Evolutionary conservation across 208 protist species (phyloP), one percentile per base, ranked within the genome.

Genomic region (Zelonia costaricensis): DNA sequence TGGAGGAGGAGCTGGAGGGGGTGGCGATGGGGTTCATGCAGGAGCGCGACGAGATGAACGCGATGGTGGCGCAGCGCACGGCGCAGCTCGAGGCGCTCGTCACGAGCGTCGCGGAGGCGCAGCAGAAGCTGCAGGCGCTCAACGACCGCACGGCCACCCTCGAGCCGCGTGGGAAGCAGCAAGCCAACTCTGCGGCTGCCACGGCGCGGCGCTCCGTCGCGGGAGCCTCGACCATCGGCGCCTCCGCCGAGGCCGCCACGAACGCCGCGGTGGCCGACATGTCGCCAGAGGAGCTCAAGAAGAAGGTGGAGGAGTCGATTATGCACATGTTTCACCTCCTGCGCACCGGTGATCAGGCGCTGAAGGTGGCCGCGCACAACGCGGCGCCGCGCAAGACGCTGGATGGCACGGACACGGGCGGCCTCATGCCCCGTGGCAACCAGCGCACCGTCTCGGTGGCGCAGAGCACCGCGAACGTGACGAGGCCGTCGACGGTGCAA

Each of bases 1-100:
- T 97, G 36, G 93, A 98, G 78, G 93, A 98, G 76, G 89, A 95
- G 65, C 75, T 98, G 31, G 94, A 98, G 57, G 84, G 92, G 30
- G 83, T 98, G 16, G 78, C 88, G 38, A 83, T 86, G 55, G 82
- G 95, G 51, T 96, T 87, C 60, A 58, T 87, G 23, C 70, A 78
- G 22, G 92, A 97, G 61, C 73, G 90, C 64, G 65, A 84, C n/a
- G 88, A 96, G 54, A 95, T 97, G 88, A 73, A 81, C 18, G 45
- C 67, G 16, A 93, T 98, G 84, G 82, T 88, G 25, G 42, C 75
- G 6, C 78, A 92, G 58, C 85, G 97, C 8, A 82, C 86, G 55
- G 39, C 59, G 12, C 93, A 98, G 74, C 97, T 98, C 70, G 73
- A 84, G 33, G 67, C 63, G 6, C 72, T 98, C 31, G 67, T 80